These are phyloP conservation scores for Gardenia jasminoides DNA, from an alignment of 257 asterid species.

Conservation along the genomic window DNA sequence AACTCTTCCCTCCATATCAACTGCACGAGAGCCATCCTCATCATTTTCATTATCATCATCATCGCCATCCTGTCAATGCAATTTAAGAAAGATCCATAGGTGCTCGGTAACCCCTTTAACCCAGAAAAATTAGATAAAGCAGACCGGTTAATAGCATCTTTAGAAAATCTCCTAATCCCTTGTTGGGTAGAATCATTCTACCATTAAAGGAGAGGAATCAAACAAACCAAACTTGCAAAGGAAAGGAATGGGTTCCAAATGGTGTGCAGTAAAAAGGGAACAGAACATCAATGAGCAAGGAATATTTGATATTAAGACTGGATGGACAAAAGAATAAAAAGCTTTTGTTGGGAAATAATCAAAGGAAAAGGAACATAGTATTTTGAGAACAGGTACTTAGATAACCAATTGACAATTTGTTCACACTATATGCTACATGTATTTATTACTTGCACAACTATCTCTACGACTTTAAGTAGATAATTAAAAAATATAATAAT, in stretches of 20 bases:
- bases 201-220: not conserved
- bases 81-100: not conserved
- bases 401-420: not conserved
- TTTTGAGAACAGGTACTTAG: not conserved
- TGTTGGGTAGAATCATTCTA: not conserved
- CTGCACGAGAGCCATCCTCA: slow-evolving; percentile 79
- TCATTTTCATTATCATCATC: slow-evolving; percentile 74
- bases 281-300: not conserved
- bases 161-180: not conserved
- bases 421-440: not conserved
- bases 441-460: not conserved
- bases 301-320: not conserved
- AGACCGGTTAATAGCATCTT: not conserved
- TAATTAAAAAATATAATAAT: not conserved
- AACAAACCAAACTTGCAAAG: not conserved
- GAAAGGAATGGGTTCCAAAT: not conserved
- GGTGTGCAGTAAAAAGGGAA: not conserved
- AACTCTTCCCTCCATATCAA: slow-evolving; percentile 78
- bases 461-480: not conserved
- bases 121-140: not conserved
- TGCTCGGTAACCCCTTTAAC: not conserved
- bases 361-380: not conserved
- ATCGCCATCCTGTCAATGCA: slow-evolving; percentile 60
- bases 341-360: not conserved
- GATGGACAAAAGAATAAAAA: not conserved